Percentiles rank a stretch among this genome's conserved stretches.
phyloP scores from a whole-genome alignment of 176 grass and related monocot species.

The Otatea glauca region DNA sequence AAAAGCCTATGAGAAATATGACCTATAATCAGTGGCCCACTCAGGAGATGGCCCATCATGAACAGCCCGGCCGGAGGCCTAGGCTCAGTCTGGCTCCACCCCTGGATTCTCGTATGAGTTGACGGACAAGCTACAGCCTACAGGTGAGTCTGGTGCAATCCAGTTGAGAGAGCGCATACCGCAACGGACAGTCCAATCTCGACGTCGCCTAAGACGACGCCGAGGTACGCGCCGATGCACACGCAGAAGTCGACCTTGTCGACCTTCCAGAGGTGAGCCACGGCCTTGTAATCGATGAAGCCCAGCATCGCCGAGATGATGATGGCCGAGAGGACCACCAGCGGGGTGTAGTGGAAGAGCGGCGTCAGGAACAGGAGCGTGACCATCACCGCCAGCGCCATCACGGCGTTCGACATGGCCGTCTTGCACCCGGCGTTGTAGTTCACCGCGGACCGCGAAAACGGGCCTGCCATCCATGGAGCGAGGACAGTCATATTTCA shows the following conservation, averaged over 20 bases:
- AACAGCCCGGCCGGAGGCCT: no score
- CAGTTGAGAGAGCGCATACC: neutral
- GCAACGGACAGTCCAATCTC: slow-evolving; percentile 57
- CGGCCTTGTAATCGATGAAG: slow-evolving; percentile 46
- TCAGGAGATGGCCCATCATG: no score
- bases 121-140: no score
- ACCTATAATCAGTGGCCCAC: no score
- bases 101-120: no score
- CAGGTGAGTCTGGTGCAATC: neutral
- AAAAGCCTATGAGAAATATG: no score
- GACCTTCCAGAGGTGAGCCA: slow-evolving; percentile 42
- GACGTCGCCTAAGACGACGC: slow-evolving; percentile 56
- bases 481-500: no score
- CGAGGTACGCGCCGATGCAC: slow-evolving; percentile 57
- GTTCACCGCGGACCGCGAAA: slow-evolving; percentile 67
- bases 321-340: slow-evolving; percentile 68
- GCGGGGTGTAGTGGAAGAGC: slow-evolving; percentile 59
- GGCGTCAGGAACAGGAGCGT: slow-evolving; percentile 62
- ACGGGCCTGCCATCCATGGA: slow-evolving; percentile 41
- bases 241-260: slow-evolving; percentile 68
- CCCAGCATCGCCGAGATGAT: slow-evolving; percentile 68
- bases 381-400: slow-evolving; percentile 57
- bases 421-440: slow-evolving; percentile 63
- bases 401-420: slow-evolving; percentile 67
- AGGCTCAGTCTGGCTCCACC: no score